Percentiles rank a stretch among this genome's conserved stretches.
Evolutionary conservation across 805 yeast species (phyloP).

Genomic region (Gaillardinia entomophila): DNA sequence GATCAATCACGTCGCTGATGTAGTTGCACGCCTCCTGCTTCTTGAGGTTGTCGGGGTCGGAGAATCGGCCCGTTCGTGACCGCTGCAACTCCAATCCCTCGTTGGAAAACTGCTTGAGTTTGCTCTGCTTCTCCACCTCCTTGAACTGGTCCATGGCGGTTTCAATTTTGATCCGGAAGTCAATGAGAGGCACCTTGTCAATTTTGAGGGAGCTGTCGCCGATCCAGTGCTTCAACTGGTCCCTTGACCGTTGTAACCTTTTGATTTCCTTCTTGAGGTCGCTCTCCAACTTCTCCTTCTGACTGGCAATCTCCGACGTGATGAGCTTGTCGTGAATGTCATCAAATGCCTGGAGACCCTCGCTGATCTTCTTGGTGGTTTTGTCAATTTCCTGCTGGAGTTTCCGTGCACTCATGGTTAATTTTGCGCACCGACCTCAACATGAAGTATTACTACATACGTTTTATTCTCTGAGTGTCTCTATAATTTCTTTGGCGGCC

Average conservation of each 20-base stretch:
- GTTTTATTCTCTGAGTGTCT: no score
- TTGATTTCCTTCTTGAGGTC: constrained; percentile 94
- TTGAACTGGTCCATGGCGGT: constrained; percentile 96
- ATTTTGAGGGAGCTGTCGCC: constrained; percentile 89
- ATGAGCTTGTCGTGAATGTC: constrained; percentile 80
- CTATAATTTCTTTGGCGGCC: no score
- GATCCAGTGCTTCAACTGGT: constrained; percentile 93
- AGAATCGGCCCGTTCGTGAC: constrained; percentile 22
- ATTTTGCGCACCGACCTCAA: no score
- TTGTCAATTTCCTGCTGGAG: constrained; percentile 80
- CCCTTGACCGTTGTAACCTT: constrained; percentile 87
- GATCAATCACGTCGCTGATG: constrained; percentile 67
- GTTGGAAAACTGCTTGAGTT: constrained; percentile 88
- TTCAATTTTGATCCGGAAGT: constrained; percentile 66
- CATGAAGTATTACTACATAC: no score
- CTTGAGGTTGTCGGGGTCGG: constrained; percentile 75
- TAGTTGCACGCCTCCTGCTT: constrained; percentile 69
- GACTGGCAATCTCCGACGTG: constrained; percentile 75
- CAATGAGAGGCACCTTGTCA: constrained; percentile 38
- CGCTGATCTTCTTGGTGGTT: constrained; percentile 83
- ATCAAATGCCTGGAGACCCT: constrained; percentile 85
- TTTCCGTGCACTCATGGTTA: constrained; percentile 36
- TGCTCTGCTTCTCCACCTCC: constrained; percentile 87
- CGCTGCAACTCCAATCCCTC: constrained; percentile 75
- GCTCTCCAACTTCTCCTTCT: constrained; percentile 87